Conservation (phyloP, 2,329 filamentous ascomycete genomes). For the Hypoxylon sp. region DNA sequence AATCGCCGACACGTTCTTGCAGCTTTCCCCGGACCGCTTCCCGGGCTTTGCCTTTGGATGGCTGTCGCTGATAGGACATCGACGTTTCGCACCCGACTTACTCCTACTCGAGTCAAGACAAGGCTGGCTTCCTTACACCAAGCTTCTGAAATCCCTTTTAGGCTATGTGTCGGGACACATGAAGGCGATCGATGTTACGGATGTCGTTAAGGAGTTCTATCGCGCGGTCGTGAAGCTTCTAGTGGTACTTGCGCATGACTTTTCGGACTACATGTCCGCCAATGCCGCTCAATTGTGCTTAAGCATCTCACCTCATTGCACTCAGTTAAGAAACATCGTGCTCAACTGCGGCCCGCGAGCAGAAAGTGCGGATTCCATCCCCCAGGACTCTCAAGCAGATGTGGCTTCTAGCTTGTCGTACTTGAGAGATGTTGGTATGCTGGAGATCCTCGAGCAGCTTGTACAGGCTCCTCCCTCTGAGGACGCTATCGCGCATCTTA, state of each 20-base stretch:
- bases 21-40: slow-evolving; percentile 81
- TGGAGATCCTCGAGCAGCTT: slow-evolving; percentile 72
- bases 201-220: slow-evolving; percentile 85
- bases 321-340: slow-evolving; percentile 90
- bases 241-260: slow-evolving; percentile 91
- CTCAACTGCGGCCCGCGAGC: slow-evolving; percentile 78
- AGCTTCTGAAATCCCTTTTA: slow-evolving; percentile 80
- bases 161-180: slow-evolving; percentile 83
- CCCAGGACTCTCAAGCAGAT: slow-evolving; percentile 53
- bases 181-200: slow-evolving; percentile 77
- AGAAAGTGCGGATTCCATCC: slow-evolving; percentile 80
- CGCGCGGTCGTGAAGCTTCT: slow-evolving; percentile 86
- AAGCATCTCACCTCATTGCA: slow-evolving; percentile 84
- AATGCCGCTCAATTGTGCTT: slow-evolving; percentile 88
- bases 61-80: slow-evolving; percentile 86
- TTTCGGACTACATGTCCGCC: slow-evolving; percentile 90
- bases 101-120: slow-evolving; percentile 75
- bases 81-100: slow-evolving; percentile 85
- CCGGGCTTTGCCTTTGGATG: slow-evolving; percentile 89
- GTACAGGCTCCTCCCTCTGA: slow-evolving; percentile 74
- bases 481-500: slow-evolving; percentile 82
- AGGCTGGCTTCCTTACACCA: slow-evolving; percentile 83
- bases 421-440: slow-evolving; percentile 68
- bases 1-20: slow-evolving; percentile 78
- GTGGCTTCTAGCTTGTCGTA: slow-evolving; percentile 53